Evolutionary conservation across 2,329 filamentous ascomycete species (phyloP), one percentile per base, ranked within the genome.

Genomic region (Aspergillus sojae): DNA sequence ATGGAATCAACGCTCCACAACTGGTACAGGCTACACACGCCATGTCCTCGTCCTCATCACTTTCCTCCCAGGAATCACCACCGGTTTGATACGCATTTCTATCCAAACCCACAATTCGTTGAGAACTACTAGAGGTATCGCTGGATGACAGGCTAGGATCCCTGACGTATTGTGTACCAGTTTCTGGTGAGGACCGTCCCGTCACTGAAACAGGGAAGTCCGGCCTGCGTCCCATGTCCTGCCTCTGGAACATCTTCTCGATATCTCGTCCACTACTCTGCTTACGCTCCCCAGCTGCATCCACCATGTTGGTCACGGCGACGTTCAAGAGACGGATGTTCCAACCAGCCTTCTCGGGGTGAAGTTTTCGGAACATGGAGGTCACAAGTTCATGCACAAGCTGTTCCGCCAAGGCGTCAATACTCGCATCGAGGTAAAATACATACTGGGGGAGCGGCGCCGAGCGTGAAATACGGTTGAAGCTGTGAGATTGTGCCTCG

Each of bases 291-390:
- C 80, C 81, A 5, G 85, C 87, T 19, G 81, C 82, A 46, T 85
- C 81, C 1, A 84, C 84, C 89, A 98, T 94, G 74, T 97, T 96
- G 16, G 91, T 91, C 9, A 92, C 93, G 53, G 92, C 94, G 26
- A 98, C 81, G 68, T 97, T 98, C 63, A 98, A 82, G 58, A 98
- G 80, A 67, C 91, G 91, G 21, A 97, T 78, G 68, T 94, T 91
- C 91, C 92, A 96, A 2, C 86, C 88, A 10, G 83, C 80, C 65
- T 84, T 86, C 65, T 91, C 88, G 0, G 88, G 84, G 67, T 94
- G 90, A 14, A 97, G 81, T 65, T 87, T 89, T 16, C 88, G 87
- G 72, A 97, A 93, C 75, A 96, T 85, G 0, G 88, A 86, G 3
- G 93, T 69, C 21, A 96, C 76, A 1, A 84, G 79, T 64, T 95